These are phyloP conservation scores for Arabis alpina DNA, from an alignment of 345 rosid species.

Conservation along the genomic window DNA sequence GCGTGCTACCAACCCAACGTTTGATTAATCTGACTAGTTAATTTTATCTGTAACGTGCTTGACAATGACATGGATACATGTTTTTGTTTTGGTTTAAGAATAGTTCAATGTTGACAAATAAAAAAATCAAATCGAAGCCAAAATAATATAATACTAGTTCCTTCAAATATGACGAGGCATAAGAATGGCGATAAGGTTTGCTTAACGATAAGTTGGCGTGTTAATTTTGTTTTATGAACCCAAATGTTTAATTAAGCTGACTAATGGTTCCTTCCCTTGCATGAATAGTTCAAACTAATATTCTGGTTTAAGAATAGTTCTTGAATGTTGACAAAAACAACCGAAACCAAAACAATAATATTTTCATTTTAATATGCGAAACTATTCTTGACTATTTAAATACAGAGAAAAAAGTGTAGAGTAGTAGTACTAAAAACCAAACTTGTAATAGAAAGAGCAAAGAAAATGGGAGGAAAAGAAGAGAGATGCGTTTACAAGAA, in stretches of 20 bases:
- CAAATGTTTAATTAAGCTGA: neutral
- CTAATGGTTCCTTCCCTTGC: neutral
- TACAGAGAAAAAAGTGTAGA: no score
- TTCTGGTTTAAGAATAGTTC: neutral
- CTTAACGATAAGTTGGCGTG: neutral
- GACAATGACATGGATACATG: neutral
- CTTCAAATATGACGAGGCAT: no score
- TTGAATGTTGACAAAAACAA: neutral
- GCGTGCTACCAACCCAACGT: neutral
- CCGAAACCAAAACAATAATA: neutral
- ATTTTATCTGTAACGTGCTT: neutral
- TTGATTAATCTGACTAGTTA: neutral
- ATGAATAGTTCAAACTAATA: neutral
- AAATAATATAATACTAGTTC: neutral
- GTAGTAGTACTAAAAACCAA: no score
- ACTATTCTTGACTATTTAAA: neutral
- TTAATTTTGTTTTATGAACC: neutral
- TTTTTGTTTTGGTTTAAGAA: neutral
- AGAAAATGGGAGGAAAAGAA: conserved; percentile 8
- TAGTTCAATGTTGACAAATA: neutral
- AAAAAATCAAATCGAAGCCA: neutral
- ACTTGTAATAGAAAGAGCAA: no score
- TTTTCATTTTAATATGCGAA: neutral
- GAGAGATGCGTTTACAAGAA: conserved; percentile 61
- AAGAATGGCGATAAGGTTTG: neutral